Conservation (phyloP, 192 early-diverging fungal species). For the Coemansia sp. region DNA sequence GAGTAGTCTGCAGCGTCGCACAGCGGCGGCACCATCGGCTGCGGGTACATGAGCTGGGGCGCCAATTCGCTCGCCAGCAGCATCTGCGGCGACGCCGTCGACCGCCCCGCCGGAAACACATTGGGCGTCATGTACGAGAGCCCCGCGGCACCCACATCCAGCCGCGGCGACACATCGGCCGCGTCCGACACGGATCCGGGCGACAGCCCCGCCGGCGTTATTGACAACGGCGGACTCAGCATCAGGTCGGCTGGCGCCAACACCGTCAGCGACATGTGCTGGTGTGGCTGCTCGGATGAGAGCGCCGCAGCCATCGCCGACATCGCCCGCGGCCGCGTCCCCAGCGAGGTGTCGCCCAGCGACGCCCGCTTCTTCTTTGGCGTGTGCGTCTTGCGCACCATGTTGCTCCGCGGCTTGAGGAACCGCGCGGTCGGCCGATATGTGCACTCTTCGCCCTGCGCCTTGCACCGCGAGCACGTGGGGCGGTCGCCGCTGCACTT, state of each 20-base stretch:
- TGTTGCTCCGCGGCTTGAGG: conserved; percentile 24
- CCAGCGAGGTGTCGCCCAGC: not conserved
- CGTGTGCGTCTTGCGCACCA: not conserved
- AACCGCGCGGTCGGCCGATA: conserved; percentile 42
- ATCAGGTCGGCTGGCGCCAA: conserved; percentile 41
- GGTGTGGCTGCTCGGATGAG: not conserved
- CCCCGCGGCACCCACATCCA: not conserved
- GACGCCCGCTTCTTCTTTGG: conserved; percentile 33
- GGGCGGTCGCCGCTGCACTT: conserved; percentile 48
- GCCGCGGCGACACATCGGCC: not conserved
- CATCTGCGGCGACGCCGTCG: conserved; percentile 21
- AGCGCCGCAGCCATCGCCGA: conserved; percentile 26
- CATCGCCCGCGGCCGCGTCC: conserved; percentile 31
- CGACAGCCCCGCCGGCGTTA: not conserved
- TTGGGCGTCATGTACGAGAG: conserved; percentile 38
- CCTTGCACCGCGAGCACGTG: conserved; percentile 33
- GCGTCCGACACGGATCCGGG: not conserved
- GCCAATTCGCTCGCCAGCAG: conserved; percentile 8
- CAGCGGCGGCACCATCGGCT: conserved; percentile 1
- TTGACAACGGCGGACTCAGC: not conserved
- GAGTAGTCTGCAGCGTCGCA: conserved; percentile 11
- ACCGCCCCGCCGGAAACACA: not conserved
- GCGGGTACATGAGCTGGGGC: conserved; percentile 12
- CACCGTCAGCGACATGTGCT: conserved; percentile 1
- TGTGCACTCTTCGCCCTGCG: conserved; percentile 28